Percentiles rank a stretch among this genome's conserved stretches.
Conservation (phyloP, 2,329 filamentous ascomycete genomes). For the Fusarium metavorans region DNA sequence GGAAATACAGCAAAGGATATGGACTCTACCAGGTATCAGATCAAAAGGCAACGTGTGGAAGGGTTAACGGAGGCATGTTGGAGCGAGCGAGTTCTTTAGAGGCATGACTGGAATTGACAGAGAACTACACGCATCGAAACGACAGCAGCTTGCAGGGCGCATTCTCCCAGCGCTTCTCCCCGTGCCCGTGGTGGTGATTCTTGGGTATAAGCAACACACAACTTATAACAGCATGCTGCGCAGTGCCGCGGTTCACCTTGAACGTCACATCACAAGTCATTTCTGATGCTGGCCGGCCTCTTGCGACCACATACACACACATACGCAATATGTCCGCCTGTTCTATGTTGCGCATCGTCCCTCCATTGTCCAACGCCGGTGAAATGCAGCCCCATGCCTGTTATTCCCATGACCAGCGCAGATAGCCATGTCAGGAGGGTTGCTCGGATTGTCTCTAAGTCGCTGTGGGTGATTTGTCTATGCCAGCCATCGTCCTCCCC, state of each 20-base stretch:
- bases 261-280: slow-evolving; percentile 10
- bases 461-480: slow-evolving; percentile 16
- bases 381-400: slow-evolving; percentile 22
- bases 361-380: slow-evolving; percentile 15
- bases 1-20: slow-evolving; percentile 10
- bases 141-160: slow-evolving; percentile 9
- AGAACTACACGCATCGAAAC: slow-evolving; percentile 16
- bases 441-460: slow-evolving; percentile 7
- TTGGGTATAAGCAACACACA: slow-evolving; percentile 2
- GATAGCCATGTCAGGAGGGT: background rate
- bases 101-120: slow-evolving; percentile 9
- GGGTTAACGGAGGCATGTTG: background rate
- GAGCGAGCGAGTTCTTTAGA: background rate
- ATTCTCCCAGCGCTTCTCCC: slow-evolving; percentile 19
- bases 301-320: background rate
- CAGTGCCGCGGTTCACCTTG: slow-evolving; percentile 3
- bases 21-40: background rate
- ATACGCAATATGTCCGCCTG: background rate
- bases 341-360: slow-evolving; percentile 19
- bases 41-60: background rate
- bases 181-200: slow-evolving; percentile 3
- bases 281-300: background rate
- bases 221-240: slow-evolving; percentile 1
- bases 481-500: slow-evolving; percentile 71
- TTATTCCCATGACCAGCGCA: slow-evolving; percentile 1